Evolutionary conservation across 139 green algal species (phyloP).

Genomic region (Coelastrella sp.): DNA sequence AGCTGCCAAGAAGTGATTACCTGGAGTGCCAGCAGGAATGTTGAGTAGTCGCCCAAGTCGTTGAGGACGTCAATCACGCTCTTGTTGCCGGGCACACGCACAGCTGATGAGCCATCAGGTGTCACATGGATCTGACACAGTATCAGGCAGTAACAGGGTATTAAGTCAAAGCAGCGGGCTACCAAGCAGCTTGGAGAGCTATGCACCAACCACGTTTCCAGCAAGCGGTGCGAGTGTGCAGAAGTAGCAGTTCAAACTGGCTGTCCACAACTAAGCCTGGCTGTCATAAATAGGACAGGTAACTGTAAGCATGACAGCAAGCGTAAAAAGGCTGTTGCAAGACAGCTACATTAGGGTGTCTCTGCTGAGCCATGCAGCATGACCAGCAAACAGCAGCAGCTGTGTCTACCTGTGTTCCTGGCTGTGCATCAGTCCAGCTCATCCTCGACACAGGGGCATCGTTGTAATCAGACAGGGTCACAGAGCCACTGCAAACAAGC

Average conservation of each 20-base stretch:
- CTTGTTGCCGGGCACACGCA: conserved; percentile 40
- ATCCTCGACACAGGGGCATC: conserved; percentile 21
- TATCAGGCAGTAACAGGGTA: no score
- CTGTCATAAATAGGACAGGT: no score
- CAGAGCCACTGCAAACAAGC: conserved; percentile 10
- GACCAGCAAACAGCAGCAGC: no score
- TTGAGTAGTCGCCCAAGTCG: conserved; percentile 57
- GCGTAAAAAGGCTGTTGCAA: no score
- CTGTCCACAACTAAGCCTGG: no score
- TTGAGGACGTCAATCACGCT: conserved; percentile 64
- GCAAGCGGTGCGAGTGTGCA: no score
- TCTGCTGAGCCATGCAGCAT: neutral
- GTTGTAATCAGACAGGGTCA: neutral
- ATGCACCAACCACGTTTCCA: no score
- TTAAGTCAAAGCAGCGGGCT: no score
- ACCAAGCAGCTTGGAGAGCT: no score
- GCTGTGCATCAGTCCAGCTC: conserved; percentile 16
- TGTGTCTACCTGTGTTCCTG: conserved; percentile 10
- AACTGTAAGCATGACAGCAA: no score
- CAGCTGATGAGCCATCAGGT: conserved; percentile 48
- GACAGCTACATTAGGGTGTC: no score
- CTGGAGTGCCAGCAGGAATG: conserved; percentile 68
- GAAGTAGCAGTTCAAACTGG: no score
- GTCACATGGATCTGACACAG: conserved; percentile 37
- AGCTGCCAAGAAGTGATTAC: conserved; percentile 19